Percentiles rank a stretch among this genome's conserved stretches.
Conservation (phyloP, 2,329 filamentous ascomycete species). For the Cucurbitaria berberidis region DNA sequence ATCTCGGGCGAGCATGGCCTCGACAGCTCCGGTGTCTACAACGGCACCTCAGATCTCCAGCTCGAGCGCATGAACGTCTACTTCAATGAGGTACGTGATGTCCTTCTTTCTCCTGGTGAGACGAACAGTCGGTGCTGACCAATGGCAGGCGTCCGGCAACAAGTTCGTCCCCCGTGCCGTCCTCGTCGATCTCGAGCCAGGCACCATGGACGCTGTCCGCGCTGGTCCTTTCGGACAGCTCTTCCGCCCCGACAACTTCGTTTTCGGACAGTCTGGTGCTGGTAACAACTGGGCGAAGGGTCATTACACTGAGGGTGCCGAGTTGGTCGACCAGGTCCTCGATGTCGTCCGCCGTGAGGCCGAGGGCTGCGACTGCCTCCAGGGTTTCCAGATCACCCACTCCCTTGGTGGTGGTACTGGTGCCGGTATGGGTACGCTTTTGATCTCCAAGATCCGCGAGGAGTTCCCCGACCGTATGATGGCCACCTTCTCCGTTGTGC, state of each 20-base stretch:
- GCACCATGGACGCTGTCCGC: conserved; percentile 99
- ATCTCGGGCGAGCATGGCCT: conserved; percentile 82
- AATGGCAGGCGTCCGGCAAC: conserved; percentile 82
- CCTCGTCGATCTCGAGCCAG: conserved; percentile 98
- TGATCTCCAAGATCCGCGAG: conserved; percentile 99
- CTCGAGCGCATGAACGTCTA: conserved; percentile 99
- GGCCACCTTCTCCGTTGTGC: conserved; percentile 99
- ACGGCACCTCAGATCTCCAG: conserved; percentile 97
- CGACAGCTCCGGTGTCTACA: conserved; percentile 97
- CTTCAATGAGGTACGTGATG: conserved; percentile 81
- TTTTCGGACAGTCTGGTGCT: conserved; percentile 98
- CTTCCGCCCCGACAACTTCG: conserved; percentile 99
- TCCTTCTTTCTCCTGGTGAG: conserved; percentile 11
- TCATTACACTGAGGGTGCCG: conserved; percentile 99
- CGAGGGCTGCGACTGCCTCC: conserved; percentile 98
- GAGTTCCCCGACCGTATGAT: conserved; percentile 99
- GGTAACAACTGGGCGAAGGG: conserved; percentile 99
- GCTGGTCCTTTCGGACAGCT: conserved; percentile 98
- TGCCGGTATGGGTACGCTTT: conserved; percentile 99
- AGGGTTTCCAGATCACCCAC: conserved; percentile 99
- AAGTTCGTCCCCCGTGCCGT: conserved; percentile 99
- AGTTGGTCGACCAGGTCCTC: conserved; percentile 96
- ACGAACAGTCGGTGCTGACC: conserved; percentile 29
- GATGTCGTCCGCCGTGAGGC: conserved; percentile 99
- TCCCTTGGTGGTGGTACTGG: conserved; percentile 99